Percentiles rank a stretch among this genome's conserved stretches.
phyloP scores from a whole-genome alignment of 805 yeast species.

The Hanseniaspora valbyensis region DNA sequence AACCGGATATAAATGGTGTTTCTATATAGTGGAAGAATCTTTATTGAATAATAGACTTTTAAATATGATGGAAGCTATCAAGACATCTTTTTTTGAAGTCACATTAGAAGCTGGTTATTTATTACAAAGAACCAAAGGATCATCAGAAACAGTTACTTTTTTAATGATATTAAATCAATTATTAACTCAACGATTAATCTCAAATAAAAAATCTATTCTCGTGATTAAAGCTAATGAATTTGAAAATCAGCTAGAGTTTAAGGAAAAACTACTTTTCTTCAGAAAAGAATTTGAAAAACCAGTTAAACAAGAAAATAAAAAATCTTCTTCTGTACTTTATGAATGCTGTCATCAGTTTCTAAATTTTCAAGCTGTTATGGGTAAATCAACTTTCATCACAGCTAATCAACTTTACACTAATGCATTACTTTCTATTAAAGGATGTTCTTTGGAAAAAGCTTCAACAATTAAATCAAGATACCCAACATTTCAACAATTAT shows the following conservation, averaged over 20 bases:
- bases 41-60: slow-evolving; percentile 35
- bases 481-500: slow-evolving; percentile 54
- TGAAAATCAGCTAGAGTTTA: slow-evolving; percentile 42
- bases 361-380: slow-evolving; percentile 55
- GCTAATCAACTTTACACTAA: slow-evolving; percentile 63
- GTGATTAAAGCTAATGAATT: slow-evolving; percentile 45
- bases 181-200: slow-evolving; percentile 37
- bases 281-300: slow-evolving; percentile 34
- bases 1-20: slow-evolving; percentile 55
- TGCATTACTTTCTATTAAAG: slow-evolving; percentile 69
- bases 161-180: slow-evolving; percentile 35
- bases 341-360: slow-evolving; percentile 39
- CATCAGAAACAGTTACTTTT: slow-evolving; percentile 57
- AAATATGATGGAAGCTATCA: slow-evolving; percentile 50
- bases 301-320: background rate
- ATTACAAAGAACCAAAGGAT: slow-evolving; percentile 53
- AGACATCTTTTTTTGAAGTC: slow-evolving; percentile 64
- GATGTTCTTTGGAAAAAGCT: slow-evolving; percentile 80
- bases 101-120: slow-evolving; percentile 56
- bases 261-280: slow-evolving; percentile 33
- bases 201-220: slow-evolving; percentile 31
- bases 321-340: slow-evolving; percentile 5
- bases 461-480: slow-evolving; percentile 56
- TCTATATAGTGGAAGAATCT: slow-evolving; percentile 72
- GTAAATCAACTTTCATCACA: slow-evolving; percentile 59